A percentile compares a stretch with the other conserved stretches of the same genome.
phyloP scores from a whole-genome alignment of 257 asterid species.

The Echites panduratus region DNA sequence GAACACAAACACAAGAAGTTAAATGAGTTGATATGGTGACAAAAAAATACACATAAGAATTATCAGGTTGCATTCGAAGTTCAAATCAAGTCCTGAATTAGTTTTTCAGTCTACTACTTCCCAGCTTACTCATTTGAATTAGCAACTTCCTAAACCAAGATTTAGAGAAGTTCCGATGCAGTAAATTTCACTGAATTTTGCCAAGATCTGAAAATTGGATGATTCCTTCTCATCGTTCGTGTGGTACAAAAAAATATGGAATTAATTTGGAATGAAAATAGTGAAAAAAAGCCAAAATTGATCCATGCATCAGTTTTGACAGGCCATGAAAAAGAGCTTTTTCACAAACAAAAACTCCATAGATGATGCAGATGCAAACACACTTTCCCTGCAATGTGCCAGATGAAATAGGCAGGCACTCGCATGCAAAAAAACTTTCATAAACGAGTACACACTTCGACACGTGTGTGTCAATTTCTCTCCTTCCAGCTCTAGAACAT shows the following conservation, averaged over 20 bases:
- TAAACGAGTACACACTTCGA: neutral
- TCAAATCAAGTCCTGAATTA: too few species aligned
- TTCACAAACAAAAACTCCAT: neutral
- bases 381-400: neutral
- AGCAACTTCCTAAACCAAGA: neutral
- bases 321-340: neutral
- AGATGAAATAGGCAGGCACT: neutral
- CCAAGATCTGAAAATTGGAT: neutral
- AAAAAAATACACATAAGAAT: neutral
- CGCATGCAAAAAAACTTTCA: neutral
- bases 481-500: neutral
- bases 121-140: neutral
- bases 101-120: neutral
- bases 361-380: neutral
- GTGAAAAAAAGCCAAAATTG: neutral
- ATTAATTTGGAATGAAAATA: neutral
- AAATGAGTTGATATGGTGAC: neutral
- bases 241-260: neutral
- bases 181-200: neutral
- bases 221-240: neutral
- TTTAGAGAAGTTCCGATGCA: neutral
- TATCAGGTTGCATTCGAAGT: neutral
- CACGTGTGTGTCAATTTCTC: neutral
- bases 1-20: neutral
- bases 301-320: neutral